Evolutionary conservation across 202 grass and related monocot species (phyloP), one percentile per base, ranked within the genome.

Genomic region (Digitaria exilis): DNA sequence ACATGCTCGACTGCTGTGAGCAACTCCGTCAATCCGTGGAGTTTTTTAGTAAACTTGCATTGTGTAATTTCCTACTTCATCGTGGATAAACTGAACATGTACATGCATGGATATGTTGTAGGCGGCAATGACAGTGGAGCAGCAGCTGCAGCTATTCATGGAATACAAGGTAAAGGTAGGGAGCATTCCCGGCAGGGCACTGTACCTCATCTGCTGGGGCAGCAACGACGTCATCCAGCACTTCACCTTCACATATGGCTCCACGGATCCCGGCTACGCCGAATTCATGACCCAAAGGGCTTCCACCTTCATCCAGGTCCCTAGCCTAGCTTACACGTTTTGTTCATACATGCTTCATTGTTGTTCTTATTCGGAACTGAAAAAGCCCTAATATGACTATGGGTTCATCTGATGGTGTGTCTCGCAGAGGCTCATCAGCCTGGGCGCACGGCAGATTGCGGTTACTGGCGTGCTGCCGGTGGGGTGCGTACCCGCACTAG

Each of bases 401-500:
- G 37, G 9, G 37, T 39, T 39, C 37, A 39, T 39, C 37, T 39
- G 37, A 39, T 39, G 7, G 37, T 39, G 37, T 39, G 37, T 5
- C 6, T 21, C 49, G 21, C 13, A 71, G 75, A 5, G 30, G 3
- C 68, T 90, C 12, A 56, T 69, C 52, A 8, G 1, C 2, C 15
- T 77, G 32, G 92, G 89, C 12, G 92, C 92, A 4, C 65, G 52
- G 62, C 80, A 79, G 73, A 76, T 94, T 17, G 84, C 31, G 0
- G 64, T 89, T 17, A 61, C 67, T 13, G 89, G 92, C 0, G 68
- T 32, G 51, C 92, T 89, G 3, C 89, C 92, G 2, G 48, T 94
- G 0, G 92, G 89, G 1, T 94, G 92, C 78, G n/a, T 89, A 0
- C 89, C 92, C n/a, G n/a, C n/a, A n/a, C n/a, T n/a, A n/a, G n/a